phyloP scores from a whole-genome alignment of 495 filamentous ascomycete species.

The Lichina pygmaea region DNA sequence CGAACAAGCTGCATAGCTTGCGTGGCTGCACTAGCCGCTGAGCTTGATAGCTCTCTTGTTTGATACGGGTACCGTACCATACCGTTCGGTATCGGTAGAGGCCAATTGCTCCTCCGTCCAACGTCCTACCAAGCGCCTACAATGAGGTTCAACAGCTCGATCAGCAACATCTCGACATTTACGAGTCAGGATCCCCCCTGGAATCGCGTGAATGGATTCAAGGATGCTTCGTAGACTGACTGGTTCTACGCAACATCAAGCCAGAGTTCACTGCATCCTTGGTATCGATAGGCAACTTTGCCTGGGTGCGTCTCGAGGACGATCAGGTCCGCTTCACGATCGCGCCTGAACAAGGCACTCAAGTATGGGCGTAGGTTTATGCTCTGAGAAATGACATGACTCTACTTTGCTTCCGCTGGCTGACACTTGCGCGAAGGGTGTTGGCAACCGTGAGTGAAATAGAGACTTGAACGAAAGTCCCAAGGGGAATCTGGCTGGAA shows the following conservation, averaged over 20 bases:
- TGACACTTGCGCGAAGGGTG: slow-evolving; percentile 6
- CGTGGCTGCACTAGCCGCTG: too few species aligned
- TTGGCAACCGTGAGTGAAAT: slow-evolving; percentile 11
- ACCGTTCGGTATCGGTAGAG: too few species aligned
- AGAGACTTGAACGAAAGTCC: background rate
- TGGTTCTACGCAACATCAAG: background rate
- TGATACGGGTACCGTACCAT: too few species aligned
- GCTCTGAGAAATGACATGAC: background rate
- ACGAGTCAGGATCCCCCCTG: slow-evolving; percentile 29
- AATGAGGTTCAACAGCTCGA: slow-evolving; percentile 61
- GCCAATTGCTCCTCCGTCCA: background rate
- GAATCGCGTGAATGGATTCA: too few species aligned
- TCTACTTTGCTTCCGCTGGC: background rate
- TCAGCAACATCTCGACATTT: slow-evolving; percentile 62
- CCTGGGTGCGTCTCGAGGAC: slow-evolving; percentile 76
- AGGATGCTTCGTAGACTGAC: background rate
- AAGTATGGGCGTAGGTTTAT: slow-evolving; percentile 77
- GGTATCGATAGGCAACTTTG: slow-evolving; percentile 66
- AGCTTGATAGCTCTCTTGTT: too few species aligned
- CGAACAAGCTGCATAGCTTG: too few species aligned
- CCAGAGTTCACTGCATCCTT: slow-evolving; percentile 67
- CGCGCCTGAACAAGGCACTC: slow-evolving; percentile 73
- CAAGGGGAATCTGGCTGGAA: background rate
- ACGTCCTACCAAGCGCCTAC: background rate
- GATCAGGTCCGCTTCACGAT: slow-evolving; percentile 79